Percentiles rank a stretch among this genome's conserved stretches.
Evolutionary conservation across 2,329 filamentous ascomycete species (phyloP).

Genomic region (Elsinoe batatas): DNA sequence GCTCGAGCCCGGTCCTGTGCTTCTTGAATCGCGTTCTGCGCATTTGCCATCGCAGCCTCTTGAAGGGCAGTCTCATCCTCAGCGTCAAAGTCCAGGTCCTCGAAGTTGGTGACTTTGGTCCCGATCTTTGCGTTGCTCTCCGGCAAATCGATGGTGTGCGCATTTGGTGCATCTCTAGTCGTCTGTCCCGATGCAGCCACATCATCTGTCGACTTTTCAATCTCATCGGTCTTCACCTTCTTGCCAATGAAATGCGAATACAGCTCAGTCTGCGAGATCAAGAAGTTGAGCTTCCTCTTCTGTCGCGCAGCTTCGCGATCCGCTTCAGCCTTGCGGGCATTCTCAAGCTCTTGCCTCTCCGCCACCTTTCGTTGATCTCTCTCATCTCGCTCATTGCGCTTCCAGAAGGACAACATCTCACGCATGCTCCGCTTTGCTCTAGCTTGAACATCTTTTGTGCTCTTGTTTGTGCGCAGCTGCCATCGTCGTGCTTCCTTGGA

Average conservation of each 20-base stretch:
- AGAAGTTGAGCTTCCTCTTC: constrained; percentile 97
- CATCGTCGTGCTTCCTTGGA: constrained; percentile 96
- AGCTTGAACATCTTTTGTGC: constrained; percentile 93
- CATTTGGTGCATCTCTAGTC: constrained; percentile 31
- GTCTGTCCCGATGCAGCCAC: constrained; percentile 49
- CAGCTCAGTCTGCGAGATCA: constrained; percentile 96
- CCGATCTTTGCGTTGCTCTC: constrained; percentile 41
- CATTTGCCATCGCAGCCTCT: constrained; percentile 85
- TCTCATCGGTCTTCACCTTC: constrained; percentile 96
- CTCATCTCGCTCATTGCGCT: constrained; percentile 95
- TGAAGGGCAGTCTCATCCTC: constrained; percentile 78
- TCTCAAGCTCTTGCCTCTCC: constrained; percentile 91
- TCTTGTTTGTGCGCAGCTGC: constrained; percentile 97
- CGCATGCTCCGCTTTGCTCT: constrained; percentile 96
- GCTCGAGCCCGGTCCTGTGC: constrained; percentile 85
- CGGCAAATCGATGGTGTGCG: constrained; percentile 39
- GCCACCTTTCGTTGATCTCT: constrained; percentile 88
- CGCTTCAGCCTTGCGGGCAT: constrained; percentile 91
- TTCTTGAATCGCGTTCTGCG: constrained; percentile 88
- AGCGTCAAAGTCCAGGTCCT: constrained; percentile 89
- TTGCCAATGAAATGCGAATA: constrained; percentile 99
- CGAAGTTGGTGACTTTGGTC: constrained; percentile 80
- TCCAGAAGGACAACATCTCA: constrained; percentile 99
- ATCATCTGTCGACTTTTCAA: constrained; percentile 81
- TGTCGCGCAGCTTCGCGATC: constrained; percentile 95